These are phyloP conservation scores for Trametes villosa DNA, from an alignment of 768 basidiomycete species.

Conservation along the genomic window DNA sequence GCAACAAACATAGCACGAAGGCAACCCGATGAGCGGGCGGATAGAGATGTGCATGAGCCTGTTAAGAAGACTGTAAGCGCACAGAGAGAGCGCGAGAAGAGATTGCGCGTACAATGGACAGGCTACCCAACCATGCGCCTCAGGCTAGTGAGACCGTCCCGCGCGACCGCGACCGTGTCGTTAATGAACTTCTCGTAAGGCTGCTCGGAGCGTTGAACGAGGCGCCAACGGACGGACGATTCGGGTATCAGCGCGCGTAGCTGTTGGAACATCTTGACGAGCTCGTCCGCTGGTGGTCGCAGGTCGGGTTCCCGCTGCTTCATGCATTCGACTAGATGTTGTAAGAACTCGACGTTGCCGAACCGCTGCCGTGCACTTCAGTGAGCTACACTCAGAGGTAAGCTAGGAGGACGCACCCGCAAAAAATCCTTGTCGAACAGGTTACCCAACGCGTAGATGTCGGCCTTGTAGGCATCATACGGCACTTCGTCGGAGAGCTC, in stretches of 20 bases:
- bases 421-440: slow-evolving; percentile 27
- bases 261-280: slow-evolving; percentile 1
- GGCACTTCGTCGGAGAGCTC: slow-evolving; percentile 28
- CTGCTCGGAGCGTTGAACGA: background rate
- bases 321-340: slow-evolving; percentile 17
- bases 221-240: slow-evolving; percentile 3
- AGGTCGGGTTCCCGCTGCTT: slow-evolving; percentile 8
- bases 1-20: too few species aligned
- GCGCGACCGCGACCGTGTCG: slow-evolving; percentile 4
- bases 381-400: background rate
- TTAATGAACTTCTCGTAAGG: background rate
- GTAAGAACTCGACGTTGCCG: slow-evolving; percentile 2
- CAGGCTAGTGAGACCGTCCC: too few species aligned
- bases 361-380: background rate
- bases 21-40: too few species aligned
- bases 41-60: too few species aligned
- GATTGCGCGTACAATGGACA: too few species aligned
- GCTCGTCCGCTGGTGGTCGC: slow-evolving; percentile 15
- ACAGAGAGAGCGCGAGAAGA: too few species aligned
- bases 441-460: slow-evolving; percentile 30
- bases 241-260: background rate
- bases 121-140: too few species aligned
- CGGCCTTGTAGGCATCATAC: slow-evolving; percentile 29
- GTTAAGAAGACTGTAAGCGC: too few species aligned
- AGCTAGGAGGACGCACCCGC: slow-evolving; percentile 3